These are phyloP conservation scores for Colletotrichum incanum DNA, from an alignment of 2,329 filamentous ascomycete genomes.

Conservation along the genomic window DNA sequence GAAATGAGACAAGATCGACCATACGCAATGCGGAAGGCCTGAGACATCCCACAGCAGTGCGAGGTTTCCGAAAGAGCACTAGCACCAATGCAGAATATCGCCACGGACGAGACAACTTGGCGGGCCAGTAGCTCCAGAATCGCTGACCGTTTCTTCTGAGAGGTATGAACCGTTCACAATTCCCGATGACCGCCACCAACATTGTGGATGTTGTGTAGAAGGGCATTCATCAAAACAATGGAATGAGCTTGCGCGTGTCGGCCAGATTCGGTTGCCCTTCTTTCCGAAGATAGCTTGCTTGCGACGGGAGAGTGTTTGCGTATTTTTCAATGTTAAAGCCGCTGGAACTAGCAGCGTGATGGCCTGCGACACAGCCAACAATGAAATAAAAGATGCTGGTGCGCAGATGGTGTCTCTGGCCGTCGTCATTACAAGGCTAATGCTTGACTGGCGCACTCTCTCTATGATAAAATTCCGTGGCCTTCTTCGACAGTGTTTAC, in stretches of 20 bases:
- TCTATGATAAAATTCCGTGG: too few species aligned
- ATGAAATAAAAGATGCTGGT: too few species aligned
- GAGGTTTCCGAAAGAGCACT: background rate
- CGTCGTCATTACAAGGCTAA: too few species aligned
- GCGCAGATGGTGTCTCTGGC: too few species aligned
- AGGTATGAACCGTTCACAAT: background rate
- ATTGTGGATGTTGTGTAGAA: background rate
- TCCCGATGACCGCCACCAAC: background rate
- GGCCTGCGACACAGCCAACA: too few species aligned
- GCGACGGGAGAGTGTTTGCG: too few species aligned
- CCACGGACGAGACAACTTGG: background rate
- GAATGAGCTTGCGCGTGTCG: background rate
- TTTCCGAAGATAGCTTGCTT: background rate
- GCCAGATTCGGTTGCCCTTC: background rate
- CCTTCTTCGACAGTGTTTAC: too few species aligned
- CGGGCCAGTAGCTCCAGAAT: background rate
- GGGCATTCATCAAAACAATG: background rate
- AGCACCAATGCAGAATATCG: background rate
- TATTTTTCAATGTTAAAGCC: too few species aligned
- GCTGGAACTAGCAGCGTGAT: too few species aligned
- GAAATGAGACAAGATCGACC: conserved; percentile 15
- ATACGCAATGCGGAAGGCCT: conserved; percentile 11
- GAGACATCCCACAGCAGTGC: background rate
- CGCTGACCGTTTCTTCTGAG: background rate
- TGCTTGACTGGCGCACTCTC: too few species aligned